Evolutionary conservation across 2,329 filamentous ascomycete genomes (phyloP), one percentile per base, ranked within the genome.

Genomic region (Dactylonectria estremocensis): DNA sequence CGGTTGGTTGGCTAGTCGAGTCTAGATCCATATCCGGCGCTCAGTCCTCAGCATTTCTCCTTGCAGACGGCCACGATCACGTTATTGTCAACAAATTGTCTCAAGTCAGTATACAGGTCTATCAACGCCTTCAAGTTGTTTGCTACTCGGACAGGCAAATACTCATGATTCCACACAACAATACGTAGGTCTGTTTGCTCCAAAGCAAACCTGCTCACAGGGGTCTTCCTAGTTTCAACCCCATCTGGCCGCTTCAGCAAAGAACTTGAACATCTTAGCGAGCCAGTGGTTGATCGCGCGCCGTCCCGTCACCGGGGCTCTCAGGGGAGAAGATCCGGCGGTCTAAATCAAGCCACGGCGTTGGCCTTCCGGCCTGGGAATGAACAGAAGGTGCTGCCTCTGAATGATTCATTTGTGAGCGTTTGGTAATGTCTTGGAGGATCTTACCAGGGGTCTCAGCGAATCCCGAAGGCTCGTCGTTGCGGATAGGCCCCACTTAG

Each of bases 31-130:
- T 40, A 35, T 53, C 61, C 45, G 40, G 5, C 46, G 59, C 55
- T 50, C 57, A 28, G 46, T 63, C 59, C 40, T 70, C 57, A 40
- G 46, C 52, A 53, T 22, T 61, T 63, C 28, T 62, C 64, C 67
- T 71, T 72, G 69, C 74, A 74, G 73, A 50, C 65, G 66, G 59
- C 46, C 16, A 13, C 62, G 45, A 65, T 76, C 74, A 76, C 74
- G 73, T 76, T 76, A 76, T 68, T 61, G 43, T n/a, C n/a, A 45
- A 59, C 35, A 43, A 45, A 64, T 73, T 61, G 31, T 59, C 53
- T 33, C 24, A 45, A 33, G 14, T 8, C 45, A 16, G 28, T 28
- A 7, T 14, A n/a, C 18, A n/a, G 14, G 22, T 65, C 28, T 18
- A 50, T 55, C 24, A 33, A 40, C 9, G 37, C 18, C 40, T 46